Evolutionary conservation across 495 filamentous ascomycete species (phyloP).

Genomic region (Daldinia childiae): DNA sequence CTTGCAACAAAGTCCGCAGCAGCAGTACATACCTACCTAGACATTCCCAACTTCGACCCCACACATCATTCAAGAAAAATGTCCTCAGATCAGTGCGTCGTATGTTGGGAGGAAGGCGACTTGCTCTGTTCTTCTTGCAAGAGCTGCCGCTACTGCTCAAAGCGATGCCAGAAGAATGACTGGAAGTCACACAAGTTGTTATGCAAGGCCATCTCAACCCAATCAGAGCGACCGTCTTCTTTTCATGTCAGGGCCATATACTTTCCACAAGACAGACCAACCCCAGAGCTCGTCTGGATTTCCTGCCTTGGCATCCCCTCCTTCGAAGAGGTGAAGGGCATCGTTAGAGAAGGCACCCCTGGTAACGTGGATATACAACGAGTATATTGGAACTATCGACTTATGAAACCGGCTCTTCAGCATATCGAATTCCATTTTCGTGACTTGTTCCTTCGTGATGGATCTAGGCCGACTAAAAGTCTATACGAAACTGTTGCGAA

Average conservation of each 20-base stretch:
- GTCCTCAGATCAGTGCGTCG: background rate
- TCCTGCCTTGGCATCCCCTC: no score
- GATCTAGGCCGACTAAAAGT: background rate
- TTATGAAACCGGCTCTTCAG: no score
- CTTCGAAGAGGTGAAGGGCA: no score
- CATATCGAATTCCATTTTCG: no score
- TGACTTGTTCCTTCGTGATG: background rate
- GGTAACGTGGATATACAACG: no score
- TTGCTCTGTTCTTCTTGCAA: background rate
- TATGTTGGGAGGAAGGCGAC: constrained; percentile 9
- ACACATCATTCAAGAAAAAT: no score
- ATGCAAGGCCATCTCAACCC: background rate
- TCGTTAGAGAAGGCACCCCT: no score
- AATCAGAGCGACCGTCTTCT: constrained; percentile 8
- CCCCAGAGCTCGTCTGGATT: constrained; percentile 11
- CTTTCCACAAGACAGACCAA: constrained; percentile 16
- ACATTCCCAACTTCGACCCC: no score
- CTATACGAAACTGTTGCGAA: background rate
- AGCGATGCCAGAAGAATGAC: constrained; percentile 15
- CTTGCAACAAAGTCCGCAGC: no score
- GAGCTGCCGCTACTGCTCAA: constrained; percentile 28
- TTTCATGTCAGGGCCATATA: constrained; percentile 13
- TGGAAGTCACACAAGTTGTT: constrained; percentile 18
- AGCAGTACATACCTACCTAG: no score
- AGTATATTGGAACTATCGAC: background rate